These are phyloP conservation scores for Spinacia oleracea DNA, from an alignment of 179 eudicot species.

Conservation along the genomic window DNA sequence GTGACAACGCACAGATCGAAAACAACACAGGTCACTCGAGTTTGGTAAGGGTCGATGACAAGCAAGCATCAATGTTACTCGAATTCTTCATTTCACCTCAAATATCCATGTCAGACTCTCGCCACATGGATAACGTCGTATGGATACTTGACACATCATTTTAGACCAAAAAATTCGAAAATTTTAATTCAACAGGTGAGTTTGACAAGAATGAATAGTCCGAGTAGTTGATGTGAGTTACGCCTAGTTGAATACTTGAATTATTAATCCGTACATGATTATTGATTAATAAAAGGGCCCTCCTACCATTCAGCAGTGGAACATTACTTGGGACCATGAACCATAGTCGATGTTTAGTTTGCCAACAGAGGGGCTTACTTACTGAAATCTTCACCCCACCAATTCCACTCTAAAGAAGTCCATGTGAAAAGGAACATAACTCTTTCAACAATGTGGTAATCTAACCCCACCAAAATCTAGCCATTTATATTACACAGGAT, in stretches of 20 bases:
- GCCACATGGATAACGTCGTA: neutral
- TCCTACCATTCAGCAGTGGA: neutral
- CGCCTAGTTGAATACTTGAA: neutral
- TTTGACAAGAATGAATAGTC: neutral
- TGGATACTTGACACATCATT: no score
- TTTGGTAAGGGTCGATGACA: neutral
- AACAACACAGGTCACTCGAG: neutral
- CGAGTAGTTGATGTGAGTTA: neutral
- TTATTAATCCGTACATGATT: neutral
- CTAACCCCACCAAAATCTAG: conserved; percentile 16
- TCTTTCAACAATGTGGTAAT: conserved; percentile 16
- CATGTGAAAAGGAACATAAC: conserved; percentile 1
- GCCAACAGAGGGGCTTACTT: neutral
- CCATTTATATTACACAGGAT: conserved; percentile 2
- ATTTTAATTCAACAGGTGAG: no score
- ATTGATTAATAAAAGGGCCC: neutral
- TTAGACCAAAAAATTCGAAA: no score
- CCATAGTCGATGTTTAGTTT: neutral
- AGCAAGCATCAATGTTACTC: neutral
- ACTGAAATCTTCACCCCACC: conserved; percentile 17
- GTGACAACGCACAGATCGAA: neutral
- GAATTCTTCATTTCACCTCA: no score
- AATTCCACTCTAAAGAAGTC: neutral
- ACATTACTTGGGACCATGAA: neutral
- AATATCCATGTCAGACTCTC: neutral